phyloP scores from a whole-genome alignment of 2,329 filamentous ascomycete species.

The Penicillium sp. region DNA sequence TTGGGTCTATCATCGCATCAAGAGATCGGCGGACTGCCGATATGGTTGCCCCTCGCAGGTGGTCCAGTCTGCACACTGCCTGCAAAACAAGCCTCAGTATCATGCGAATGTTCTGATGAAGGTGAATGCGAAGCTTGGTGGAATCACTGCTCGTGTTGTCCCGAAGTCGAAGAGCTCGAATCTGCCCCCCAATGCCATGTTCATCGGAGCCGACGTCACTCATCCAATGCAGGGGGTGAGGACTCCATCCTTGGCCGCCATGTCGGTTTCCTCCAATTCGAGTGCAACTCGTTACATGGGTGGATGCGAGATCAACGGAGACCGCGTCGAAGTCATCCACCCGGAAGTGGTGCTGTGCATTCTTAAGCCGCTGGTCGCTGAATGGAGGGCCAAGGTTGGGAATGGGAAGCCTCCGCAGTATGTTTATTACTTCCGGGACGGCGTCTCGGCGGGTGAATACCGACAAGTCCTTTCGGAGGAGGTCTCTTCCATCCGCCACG shows the following conservation, averaged over 20 bases:
- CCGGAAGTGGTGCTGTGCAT: constrained; percentile 62
- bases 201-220: constrained; percentile 88
- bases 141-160: constrained; percentile 61
- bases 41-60: constrained; percentile 82
- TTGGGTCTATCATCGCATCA: constrained; percentile 75
- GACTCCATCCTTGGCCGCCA: constrained; percentile 74
- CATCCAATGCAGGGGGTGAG: constrained; percentile 68
- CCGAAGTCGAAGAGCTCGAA: constrained; percentile 40
- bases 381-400: constrained; percentile 60
- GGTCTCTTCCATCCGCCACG: constrained; percentile 42
- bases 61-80: constrained; percentile 66
- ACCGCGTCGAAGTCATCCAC: constrained; percentile 73
- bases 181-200: constrained; percentile 58
- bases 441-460: constrained; percentile 85
- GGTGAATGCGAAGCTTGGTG: constrained; percentile 91
- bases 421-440: constrained; percentile 89
- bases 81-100: constrained; percentile 72
- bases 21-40: constrained; percentile 82
- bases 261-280: constrained; percentile 75
- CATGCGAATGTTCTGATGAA: constrained; percentile 95
- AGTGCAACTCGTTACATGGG: constrained; percentile 73
- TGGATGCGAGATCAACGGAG: constrained; percentile 76
- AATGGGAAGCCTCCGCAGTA: constrained; percentile 60
- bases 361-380: constrained; percentile 59
- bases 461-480: constrained; percentile 74